phyloP scores from a whole-genome alignment of 1,139 yeast genomes.

The Entelexis sorbosivorans region DNA sequence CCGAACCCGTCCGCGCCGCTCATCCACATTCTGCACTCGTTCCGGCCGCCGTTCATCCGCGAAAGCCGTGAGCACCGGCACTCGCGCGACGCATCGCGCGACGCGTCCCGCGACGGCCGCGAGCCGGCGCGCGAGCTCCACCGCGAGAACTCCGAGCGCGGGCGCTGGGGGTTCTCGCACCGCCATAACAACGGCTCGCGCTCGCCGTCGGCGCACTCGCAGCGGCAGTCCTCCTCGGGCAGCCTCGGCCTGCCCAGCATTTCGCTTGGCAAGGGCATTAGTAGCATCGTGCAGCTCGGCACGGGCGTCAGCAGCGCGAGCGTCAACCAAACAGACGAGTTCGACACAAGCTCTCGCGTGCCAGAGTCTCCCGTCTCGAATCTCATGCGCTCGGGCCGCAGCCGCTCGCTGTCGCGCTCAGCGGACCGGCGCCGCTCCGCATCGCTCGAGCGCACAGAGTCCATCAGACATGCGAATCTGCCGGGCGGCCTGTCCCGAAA shows the following conservation, averaged over 20 bases:
- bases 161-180: slow-evolving; percentile 3
- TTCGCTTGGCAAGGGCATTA: background rate
- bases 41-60: slow-evolving; percentile 12
- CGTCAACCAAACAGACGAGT: background rate
- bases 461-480: slow-evolving; percentile 20
- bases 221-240: background rate
- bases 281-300: background rate
- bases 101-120: background rate
- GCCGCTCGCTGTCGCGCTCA: slow-evolving; percentile 1
- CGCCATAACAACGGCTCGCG: background rate
- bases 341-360: background rate
- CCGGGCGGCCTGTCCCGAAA: slow-evolving; percentile 5
- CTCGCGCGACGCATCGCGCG: slow-evolving; percentile 4
- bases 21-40: slow-evolving; percentile 7
- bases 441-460: slow-evolving; percentile 5
- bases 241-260: background rate
- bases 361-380: background rate
- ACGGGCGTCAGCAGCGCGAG: background rate
- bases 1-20: slow-evolving; percentile 9
- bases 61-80: background rate
- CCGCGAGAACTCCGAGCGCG: slow-evolving; percentile 2
- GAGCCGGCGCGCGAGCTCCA: background rate
- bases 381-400: background rate
- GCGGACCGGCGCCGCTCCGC: background rate
- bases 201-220: slow-evolving; percentile 2